These are phyloP conservation scores for Boeremia lycopersici DNA, from an alignment of 2,329 filamentous ascomycete genomes.

Conservation along the genomic window DNA sequence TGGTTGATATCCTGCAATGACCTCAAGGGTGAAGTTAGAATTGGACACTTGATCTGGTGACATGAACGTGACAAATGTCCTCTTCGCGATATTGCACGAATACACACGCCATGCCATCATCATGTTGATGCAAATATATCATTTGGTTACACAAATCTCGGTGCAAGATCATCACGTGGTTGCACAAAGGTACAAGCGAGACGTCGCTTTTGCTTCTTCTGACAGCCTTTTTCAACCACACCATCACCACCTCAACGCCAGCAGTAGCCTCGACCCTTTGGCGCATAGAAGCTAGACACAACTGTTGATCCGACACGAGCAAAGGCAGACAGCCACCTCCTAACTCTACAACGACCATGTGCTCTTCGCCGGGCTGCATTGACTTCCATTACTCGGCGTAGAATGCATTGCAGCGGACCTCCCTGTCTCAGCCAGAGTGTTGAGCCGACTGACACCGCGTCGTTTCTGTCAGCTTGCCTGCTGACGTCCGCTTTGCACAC, in stretches of 20 bases:
- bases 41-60: background rate
- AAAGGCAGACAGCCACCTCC: too few species aligned
- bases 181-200: slow-evolving; percentile 10
- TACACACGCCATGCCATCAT: background rate
- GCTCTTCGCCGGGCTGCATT: background rate
- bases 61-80: background rate
- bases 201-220: background rate
- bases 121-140: background rate
- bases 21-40: background rate
- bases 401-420: background rate
- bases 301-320: too few species aligned
- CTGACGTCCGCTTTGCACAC: slow-evolving; percentile 2
- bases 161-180: slow-evolving; percentile 3
- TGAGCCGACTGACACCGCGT: background rate
- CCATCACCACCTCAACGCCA: background rate
- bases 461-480: background rate
- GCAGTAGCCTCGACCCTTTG: too few species aligned
- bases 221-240: background rate
- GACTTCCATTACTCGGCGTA: background rate
- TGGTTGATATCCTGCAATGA: too few species aligned
- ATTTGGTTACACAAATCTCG: background rate
- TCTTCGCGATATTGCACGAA: background rate
- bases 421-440: background rate
- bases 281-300: background rate
- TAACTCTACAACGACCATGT: background rate